Evolutionary conservation across 192 early-diverging fungal species (phyloP), one percentile per base, ranked within the genome.

Genomic region (Backusella tarrabulga): DNA sequence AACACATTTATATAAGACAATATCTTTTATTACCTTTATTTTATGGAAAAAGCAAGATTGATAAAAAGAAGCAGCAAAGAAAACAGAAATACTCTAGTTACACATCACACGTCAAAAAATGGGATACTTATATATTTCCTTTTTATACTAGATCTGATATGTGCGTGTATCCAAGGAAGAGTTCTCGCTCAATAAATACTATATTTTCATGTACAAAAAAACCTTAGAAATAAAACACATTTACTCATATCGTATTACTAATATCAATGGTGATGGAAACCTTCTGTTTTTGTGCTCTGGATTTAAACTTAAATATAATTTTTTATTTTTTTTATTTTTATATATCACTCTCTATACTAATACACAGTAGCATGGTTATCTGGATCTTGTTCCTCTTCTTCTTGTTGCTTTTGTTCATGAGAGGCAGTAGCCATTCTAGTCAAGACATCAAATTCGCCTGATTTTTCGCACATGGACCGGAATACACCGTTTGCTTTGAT

Each of bases 371-470:
- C n/a, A 68, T 68, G 67, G 32, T 68, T 68, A 68, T 68, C 67
- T 68, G 67, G 23, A 29, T 29, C 8, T 63, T 26, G 23, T 26
- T 63, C 67, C n/a, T 34, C 67, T 68, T 35, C 32, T n/a, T 67
- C 12, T 34, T 68, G 34, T 35, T 17, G 19, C 6, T 68, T 21
- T 34, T 68, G 34, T 35, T 36, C 7, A 41, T 70, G 68, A 23
- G 36, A 35, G 1, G 34, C 36, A n/a, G 52, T 83, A 3, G 88
- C 88, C n/a, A 91, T 85, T 8, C 85, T 80, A 35, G 87, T 68
- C 85, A 97, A 79, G 23, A 90, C 80, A 17, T 91, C 93, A 79
- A 90, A 92, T 73, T 97, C 96, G 12, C 94, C 95, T 21, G 95
- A 94, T 72, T 92, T 92, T 66, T 89, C 86, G 76, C 93, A 95